A percentile compares a stretch with the other conserved stretches of the same genome.
phyloP scores from a whole-genome alignment of 176 grass and related monocot genomes.

The Triticum turgidum region DNA sequence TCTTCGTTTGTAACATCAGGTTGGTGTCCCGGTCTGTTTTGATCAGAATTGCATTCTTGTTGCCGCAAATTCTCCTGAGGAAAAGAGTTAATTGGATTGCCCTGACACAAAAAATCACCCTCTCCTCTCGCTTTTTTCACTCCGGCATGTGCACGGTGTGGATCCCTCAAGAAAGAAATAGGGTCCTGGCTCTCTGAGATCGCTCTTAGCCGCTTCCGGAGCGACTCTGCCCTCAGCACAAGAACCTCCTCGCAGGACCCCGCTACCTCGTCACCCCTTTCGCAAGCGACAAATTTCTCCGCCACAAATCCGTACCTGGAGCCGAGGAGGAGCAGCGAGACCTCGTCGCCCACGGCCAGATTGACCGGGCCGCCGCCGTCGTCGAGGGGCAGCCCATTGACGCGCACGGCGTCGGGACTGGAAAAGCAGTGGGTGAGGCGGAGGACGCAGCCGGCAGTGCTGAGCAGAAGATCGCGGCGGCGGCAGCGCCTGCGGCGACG shows the following conservation, averaged over 20 bases:
- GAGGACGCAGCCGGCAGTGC: conserved; percentile 42
- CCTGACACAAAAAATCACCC: neutral
- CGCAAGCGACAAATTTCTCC: conserved; percentile 58
- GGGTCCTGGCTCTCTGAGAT: conserved; percentile 63
- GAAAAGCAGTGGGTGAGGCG: conserved; percentile 41
- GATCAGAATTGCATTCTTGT: neutral
- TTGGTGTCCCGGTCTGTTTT: conserved; percentile 8
- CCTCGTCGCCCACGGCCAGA: conserved; percentile 54
- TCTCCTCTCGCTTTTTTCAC: conserved; percentile 12
- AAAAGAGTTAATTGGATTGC: neutral
- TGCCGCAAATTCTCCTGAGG: neutral
- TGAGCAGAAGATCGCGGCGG: conserved; percentile 48
- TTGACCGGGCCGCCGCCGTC: conserved; percentile 17
- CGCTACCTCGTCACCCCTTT: neutral
- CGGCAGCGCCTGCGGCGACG: conserved; percentile 9
- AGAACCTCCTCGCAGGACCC: conserved; percentile 24
- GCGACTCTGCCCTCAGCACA: conserved; percentile 50
- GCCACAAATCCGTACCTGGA: conserved; percentile 50
- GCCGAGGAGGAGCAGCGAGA: conserved; percentile 31
- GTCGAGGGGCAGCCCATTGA: conserved; percentile 56
- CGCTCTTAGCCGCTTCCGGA: conserved; percentile 54
- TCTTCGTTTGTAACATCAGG: neutral
- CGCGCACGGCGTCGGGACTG: conserved; percentile 14
- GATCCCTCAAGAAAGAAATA: conserved; percentile 60
- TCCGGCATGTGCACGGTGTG: neutral